Evolutionary conservation across 1,284 basidiomycete genomes (phyloP).

Genomic region (Leucoagaricus sp.): DNA sequence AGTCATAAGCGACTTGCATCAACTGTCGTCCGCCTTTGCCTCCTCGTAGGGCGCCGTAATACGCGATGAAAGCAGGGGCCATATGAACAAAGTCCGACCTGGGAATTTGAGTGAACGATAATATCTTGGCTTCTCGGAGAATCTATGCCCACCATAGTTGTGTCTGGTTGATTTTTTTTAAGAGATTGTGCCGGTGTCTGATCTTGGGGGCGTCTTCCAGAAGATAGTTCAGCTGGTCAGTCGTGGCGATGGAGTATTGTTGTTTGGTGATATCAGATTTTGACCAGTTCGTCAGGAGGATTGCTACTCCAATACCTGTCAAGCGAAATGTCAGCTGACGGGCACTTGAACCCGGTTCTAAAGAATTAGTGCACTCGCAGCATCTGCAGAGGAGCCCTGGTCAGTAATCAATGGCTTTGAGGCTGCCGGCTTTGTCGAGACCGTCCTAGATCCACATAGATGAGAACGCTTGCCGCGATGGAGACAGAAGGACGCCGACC

Average conservation of each 20-base stretch:
- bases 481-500: constrained; percentile 26
- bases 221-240: constrained; percentile 60
- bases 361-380: constrained; percentile 49
- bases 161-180: constrained; percentile 53
- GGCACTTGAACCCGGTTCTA: constrained; percentile 6
- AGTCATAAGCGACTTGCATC: constrained; percentile 63
- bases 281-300: constrained; percentile 63
- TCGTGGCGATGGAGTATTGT: constrained; percentile 51
- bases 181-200: constrained; percentile 64
- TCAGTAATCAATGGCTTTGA: constrained; percentile 40
- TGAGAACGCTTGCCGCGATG: not conserved
- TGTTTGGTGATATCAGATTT: constrained; percentile 35
- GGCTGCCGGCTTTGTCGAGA: constrained; percentile 33
- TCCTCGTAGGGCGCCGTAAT: constrained; percentile 55
- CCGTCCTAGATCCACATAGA: constrained; percentile 29
- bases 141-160: constrained; percentile 48
- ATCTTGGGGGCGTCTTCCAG: constrained; percentile 57
- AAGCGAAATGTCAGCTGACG: not conserved
- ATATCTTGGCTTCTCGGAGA: not conserved
- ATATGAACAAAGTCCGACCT: constrained; percentile 70
- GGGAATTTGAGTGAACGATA: constrained; percentile 3
- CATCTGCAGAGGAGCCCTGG: constrained; percentile 68
- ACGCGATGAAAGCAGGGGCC: constrained; percentile 81
- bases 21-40: constrained; percentile 38
- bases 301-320: constrained; percentile 57